Evolutionary conservation across 495 filamentous ascomycete genomes (phyloP), one percentile per base, ranked within the genome.

Genomic region (Cairneyella variabilis): DNA sequence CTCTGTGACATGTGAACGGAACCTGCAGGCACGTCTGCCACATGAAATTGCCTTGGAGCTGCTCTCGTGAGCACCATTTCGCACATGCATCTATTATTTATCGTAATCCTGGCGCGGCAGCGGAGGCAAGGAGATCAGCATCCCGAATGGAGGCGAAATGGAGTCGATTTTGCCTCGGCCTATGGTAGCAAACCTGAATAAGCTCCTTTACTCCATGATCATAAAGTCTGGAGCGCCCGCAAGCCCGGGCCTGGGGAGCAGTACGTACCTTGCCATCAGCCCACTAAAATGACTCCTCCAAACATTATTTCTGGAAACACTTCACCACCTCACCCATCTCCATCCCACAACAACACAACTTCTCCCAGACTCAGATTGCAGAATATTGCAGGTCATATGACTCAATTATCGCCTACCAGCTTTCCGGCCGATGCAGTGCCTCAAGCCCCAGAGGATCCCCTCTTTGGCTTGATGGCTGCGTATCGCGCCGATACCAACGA

Each of bases 391-490:
- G 69, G 56, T 45, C 82, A 84, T 53, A 80, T 84, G 68, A 70
- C 68, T 57, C 61, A 62, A 34, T 58, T 56, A 60, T 64, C 69
- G 58, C 64, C 79, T 48, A 86, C 90, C 53, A 82, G 81, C 48
- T 97, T 97, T 71, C 78, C 83, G 34, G 72, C 86, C 49, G 83
- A 89, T 64, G 77, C 76, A 52, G 90, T 99, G 20, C 87, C 92
- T 60, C 83, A 91, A 62, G 93, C 95, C 41, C 91, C 95, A 34
- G 90, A 96, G 66, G 93, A 99, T 71, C 87, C 95, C 54, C 79
- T 99, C 60, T 99, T 99, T 64, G 91, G 93, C 36, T 71, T 99
- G 54, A 89, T 91, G 80, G 83, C 87, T 59, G 91, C 90, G 45
- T 97, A 85, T 75, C 82, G 83, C 61, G 87, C 86, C 39, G 93